phyloP scores from a whole-genome alignment of 2,329 filamentous ascomycete species.

The Aurifilum marmelostoma region DNA sequence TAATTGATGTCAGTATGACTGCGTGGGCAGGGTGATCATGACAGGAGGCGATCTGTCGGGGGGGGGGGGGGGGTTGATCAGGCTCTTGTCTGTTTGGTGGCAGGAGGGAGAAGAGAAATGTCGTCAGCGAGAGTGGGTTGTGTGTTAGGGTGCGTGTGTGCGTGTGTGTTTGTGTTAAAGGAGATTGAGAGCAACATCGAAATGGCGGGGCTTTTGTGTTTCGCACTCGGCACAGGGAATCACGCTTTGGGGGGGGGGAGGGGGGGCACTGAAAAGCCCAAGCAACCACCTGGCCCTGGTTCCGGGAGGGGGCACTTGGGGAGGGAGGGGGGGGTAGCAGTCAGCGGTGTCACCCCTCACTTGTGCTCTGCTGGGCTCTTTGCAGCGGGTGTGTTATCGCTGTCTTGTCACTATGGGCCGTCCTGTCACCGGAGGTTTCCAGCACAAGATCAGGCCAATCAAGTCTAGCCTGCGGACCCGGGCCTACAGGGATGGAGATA shows the following conservation, averaged over 20 bases:
- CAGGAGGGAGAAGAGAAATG: constrained; percentile 12
- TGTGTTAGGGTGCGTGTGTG: not conserved
- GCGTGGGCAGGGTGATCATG: not conserved
- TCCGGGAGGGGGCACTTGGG: too few species aligned
- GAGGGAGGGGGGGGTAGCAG: not conserved
- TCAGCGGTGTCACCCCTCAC: not conserved
- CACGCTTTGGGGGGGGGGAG: not conserved
- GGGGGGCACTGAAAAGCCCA: not conserved
- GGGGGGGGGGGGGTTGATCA: too few species aligned
- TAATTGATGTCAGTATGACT: not conserved
- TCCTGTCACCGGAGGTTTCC: not conserved
- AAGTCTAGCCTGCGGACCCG: not conserved
- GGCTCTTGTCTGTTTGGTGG: constrained; percentile 9
- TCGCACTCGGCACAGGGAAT: constrained; percentile 34
- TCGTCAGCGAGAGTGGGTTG: constrained; percentile 20
- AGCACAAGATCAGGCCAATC: not conserved
- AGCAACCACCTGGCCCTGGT: not conserved
- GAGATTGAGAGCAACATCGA: not conserved
- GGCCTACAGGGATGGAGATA: not conserved
- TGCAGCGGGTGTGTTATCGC: not conserved
- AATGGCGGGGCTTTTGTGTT: constrained; percentile 40
- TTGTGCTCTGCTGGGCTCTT: not conserved
- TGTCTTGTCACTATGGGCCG: not conserved
- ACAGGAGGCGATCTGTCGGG: not conserved
- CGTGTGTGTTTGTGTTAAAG: not conserved